These are phyloP conservation scores for Diaporthe helianthi DNA, from an alignment of 2,329 filamentous ascomycete genomes.

Conservation along the genomic window DNA sequence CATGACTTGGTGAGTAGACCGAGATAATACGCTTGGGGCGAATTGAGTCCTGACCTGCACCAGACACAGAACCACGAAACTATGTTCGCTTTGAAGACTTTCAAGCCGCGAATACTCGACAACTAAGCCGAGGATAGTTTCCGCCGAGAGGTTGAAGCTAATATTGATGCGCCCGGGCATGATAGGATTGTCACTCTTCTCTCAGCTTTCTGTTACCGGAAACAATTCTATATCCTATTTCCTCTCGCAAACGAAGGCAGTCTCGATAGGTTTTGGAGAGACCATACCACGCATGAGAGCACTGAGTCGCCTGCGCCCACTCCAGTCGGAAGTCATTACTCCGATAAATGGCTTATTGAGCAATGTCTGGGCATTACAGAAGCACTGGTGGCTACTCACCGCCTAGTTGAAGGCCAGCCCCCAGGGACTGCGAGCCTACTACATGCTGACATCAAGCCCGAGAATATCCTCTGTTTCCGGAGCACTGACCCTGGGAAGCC, in stretches of 20 bases:
- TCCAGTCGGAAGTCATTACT: neutral
- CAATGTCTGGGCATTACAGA: neutral
- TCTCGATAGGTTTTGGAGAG: neutral
- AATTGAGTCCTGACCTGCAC: neutral
- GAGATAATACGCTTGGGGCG: too few relatives aligned
- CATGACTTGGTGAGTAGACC: neutral
- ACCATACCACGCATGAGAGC: neutral
- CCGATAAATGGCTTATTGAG: neutral
- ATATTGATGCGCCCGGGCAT: neutral
- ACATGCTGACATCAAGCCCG: neutral
- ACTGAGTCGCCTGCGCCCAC: neutral
- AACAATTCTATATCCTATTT: neutral
- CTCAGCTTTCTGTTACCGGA: neutral
- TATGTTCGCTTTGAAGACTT: neutral
- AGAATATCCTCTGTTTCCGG: slow-evolving; percentile 8
- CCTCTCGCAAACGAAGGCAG: neutral
- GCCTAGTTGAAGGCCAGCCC: accelerated
- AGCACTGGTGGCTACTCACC: neutral
- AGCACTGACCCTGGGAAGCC: accelerated
- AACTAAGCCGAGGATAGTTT: neutral
- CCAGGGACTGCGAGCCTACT: accelerated
- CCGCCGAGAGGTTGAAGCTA: neutral
- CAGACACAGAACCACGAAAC: neutral
- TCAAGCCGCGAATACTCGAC: neutral
- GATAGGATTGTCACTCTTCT: neutral